Percentiles rank a stretch among this genome's conserved stretches.
Conservation (phyloP, 805 yeast species). For the Candida nitratophila region DNA sequence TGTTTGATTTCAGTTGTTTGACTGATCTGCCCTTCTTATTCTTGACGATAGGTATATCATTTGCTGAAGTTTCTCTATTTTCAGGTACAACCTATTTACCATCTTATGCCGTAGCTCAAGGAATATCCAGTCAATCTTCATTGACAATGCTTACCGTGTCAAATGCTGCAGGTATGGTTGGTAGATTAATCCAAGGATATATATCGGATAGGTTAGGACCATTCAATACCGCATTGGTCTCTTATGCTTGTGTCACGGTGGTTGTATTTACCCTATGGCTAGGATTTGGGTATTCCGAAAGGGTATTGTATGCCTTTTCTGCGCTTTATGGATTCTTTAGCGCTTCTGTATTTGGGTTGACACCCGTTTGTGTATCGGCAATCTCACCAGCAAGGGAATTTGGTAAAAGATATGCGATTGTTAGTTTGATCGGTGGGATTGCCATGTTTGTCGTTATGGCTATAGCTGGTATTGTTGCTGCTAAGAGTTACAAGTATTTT, state of each 20-base stretch:
- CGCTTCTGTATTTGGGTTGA: constrained; percentile 49
- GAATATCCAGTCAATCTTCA: constrained; percentile 30
- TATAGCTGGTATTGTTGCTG: constrained; percentile 37
- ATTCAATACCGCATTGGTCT: constrained; percentile 34
- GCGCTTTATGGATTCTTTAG: constrained; percentile 47
- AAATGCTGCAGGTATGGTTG: constrained; percentile 31
- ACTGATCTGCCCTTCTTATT: constrained; percentile 32
- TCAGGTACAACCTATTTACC: constrained; percentile 42
- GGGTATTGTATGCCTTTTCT: constrained; percentile 40
- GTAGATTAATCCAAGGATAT: constrained; percentile 34
- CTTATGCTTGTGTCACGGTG: constrained; percentile 27
- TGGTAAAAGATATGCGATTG: constrained; percentile 64
- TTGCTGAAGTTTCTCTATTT: constrained; percentile 40
- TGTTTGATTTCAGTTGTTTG: constrained; percentile 28
- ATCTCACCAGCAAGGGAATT: constrained; percentile 53
- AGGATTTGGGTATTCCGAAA: constrained; percentile 39
- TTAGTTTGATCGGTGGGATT: constrained; percentile 19
- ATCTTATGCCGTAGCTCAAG: constrained; percentile 40
- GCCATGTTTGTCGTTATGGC: constrained; percentile 31
- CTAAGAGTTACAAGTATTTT: constrained; percentile 34
- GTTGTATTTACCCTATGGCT: constrained; percentile 44
- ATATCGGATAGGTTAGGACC: constrained; percentile 35
- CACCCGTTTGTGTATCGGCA: constrained; percentile 55
- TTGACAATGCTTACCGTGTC: constrained; percentile 31
- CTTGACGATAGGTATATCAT: constrained; percentile 29